Conservation (phyloP, 306 rosid species). For the Castanea sativa region DNA sequence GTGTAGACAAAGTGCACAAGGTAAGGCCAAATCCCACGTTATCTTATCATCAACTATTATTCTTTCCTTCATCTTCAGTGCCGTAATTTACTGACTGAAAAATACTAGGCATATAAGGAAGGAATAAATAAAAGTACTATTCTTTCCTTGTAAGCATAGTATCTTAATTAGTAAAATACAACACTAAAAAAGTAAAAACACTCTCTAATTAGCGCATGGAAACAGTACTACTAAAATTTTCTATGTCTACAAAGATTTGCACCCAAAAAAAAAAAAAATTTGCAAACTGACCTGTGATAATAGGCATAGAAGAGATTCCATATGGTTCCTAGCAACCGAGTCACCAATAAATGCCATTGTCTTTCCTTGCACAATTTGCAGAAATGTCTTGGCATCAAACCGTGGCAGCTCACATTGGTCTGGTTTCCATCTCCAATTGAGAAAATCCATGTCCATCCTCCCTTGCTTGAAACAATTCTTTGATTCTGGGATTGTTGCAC, state of each 20-base stretch:
- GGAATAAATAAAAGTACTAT: neutral
- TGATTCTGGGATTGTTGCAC: slow-evolving; percentile 64
- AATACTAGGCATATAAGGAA: too few species aligned
- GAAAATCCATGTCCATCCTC: slow-evolving; percentile 58
- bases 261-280: neutral
- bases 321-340: slow-evolving; percentile 80
- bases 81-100: too few species aligned
- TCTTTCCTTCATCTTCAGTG: too few species aligned
- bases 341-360: slow-evolving; percentile 85
- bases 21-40: neutral
- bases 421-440: slow-evolving; percentile 96
- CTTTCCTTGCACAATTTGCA: slow-evolving; percentile 57
- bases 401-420: slow-evolving; percentile 58
- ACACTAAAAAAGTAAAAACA: neutral
- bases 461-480: slow-evolving; percentile 85
- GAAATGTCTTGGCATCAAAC: slow-evolving; percentile 53
- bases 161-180: neutral
- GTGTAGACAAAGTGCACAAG: neutral
- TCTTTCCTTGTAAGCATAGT: neutral
- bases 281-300: slow-evolving; percentile 70
- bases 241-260: too few species aligned
- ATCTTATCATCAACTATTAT: neutral
- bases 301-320: slow-evolving; percentile 80
- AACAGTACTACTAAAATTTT: too few species aligned
- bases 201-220: neutral